These are phyloP conservation scores for Funneliformis caledonium DNA, from an alignment of 371 early-diverging fungal species.

Conservation along the genomic window DNA sequence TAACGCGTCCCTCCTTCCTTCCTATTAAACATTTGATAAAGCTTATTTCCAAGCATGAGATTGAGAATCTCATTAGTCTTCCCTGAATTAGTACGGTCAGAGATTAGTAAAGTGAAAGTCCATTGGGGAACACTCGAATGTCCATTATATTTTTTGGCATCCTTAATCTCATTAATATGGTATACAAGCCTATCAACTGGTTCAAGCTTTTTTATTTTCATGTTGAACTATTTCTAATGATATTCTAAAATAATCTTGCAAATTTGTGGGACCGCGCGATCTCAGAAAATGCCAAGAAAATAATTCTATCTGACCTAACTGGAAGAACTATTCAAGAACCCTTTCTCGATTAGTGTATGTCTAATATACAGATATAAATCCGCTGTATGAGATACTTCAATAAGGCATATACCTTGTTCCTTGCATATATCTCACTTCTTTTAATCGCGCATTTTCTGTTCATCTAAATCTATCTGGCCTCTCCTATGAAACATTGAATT, in stretches of 20 bases:
- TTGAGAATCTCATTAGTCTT: constrained; percentile 11
- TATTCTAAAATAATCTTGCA: no score
- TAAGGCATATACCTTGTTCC: constrained; percentile 11
- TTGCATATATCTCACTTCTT: constrained; percentile 31
- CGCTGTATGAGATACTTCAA: neutral
- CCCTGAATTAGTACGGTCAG: constrained; percentile 10
- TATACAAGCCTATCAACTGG: neutral
- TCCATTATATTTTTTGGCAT: neutral
- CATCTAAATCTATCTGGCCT: no score
- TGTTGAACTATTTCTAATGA: no score
- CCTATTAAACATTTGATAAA: neutral
- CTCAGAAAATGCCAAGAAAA: no score
- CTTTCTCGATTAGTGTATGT: constrained; percentile 5
- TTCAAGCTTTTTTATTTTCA: no score
- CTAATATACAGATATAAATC: neutral
- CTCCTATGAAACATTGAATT: no score
- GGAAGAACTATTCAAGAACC: no score
- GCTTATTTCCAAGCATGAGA: constrained; percentile 2
- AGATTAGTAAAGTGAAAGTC: neutral
- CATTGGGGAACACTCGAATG: neutral
- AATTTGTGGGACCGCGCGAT: no score
- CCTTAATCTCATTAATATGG: neutral
- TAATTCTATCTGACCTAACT: no score
- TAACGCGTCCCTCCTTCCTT: neutral
- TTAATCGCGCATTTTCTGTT: no score